These are phyloP conservation scores for Melaleuca quinquenervia DNA, from an alignment of 345 rosid species.

Conservation along the genomic window DNA sequence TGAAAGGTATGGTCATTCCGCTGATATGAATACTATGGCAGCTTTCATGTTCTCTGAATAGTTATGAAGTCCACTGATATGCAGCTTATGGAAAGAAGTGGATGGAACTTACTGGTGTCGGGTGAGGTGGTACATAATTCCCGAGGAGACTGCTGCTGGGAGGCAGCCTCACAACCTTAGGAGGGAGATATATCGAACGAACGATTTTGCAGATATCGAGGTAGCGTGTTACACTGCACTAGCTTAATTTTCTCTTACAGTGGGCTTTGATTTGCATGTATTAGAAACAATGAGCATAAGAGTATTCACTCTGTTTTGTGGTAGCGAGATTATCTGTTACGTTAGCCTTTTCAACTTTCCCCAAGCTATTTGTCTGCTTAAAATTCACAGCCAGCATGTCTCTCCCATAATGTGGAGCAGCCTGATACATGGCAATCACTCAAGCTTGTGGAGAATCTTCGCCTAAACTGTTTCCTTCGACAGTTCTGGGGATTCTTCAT, in stretches of 20 bases:
- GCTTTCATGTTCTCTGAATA: not conserved
- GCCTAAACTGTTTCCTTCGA: not conserved
- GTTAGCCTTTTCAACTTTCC: not conserved
- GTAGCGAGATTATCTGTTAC: not conserved
- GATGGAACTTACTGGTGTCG: slow-evolving; percentile 62
- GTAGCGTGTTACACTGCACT: slow-evolving; percentile 6
- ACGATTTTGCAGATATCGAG: slow-evolving; percentile 79
- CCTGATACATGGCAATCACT: not conserved
- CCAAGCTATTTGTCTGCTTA: not conserved
- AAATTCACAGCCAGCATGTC: not conserved
- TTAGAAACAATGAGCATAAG: not conserved
- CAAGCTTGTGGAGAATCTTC: not conserved
- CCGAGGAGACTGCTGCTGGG: slow-evolving; percentile 84
- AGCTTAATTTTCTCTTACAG: not conserved
- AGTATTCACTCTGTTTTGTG: not conserved
- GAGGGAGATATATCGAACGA: slow-evolving; percentile 75
- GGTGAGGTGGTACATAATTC: slow-evolving; percentile 79
- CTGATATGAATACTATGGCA: not conserved
- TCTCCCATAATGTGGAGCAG: not conserved
- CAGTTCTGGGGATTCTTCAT: not conserved
- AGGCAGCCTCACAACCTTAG: slow-evolving; percentile 71
- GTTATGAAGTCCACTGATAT: not conserved
- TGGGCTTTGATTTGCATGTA: not conserved
- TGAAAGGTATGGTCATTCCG: slow-evolving; percentile 31
- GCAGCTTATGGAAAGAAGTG: slow-evolving; percentile 71